Base-by-base conservation (phyloP, 352 stramenopile species). In the Phytophthora citricola region DNA sequence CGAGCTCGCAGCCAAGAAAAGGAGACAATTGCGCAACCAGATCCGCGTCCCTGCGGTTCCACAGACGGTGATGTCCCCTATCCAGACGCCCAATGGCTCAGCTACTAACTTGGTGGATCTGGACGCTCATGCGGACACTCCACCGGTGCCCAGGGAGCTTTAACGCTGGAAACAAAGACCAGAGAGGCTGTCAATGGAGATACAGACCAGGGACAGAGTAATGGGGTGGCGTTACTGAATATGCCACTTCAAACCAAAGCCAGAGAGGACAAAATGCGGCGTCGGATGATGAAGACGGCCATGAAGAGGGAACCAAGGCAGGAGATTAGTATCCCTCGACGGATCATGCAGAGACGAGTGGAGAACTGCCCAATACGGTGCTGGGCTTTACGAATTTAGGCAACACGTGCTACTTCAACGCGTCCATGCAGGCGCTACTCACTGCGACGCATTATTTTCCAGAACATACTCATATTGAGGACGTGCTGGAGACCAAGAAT, bases 381-480 rank as follows among this genome's bases (percentile, higher is more conserved):
- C 51, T 90, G 17, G 85, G 85, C 0, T 87, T 93, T 58, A 90
- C 78, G 41, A 98, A 98, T 63, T 47, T 98, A n/a, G 93, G 93
- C 52, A 98, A 98, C 66, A 98, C 93, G 46, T 98, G 93, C 79
- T 98, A 97, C 67, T 96, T 98, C 63, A 97, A 97, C 56, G 84
- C 92, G 1, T 81, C 83, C 9, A 81, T 95, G 39, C 92, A 98
- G 68, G 94, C 89, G 54, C 75, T 99, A 24, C 84, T 90, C 5
- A 95, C 98, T 40, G 98, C 92, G 2, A 78, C 87, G 45, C 85
- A 91, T 56, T 90, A 79, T 53, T 90, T 87, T 47, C 81, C 81
- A 5, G 75, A 85, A 54, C 69, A 83, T 39, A 66, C 76, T 43
- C 68, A 87, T 47, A 70, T 78, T 45, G 64, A 85, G 2, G 77